These are phyloP conservation scores for Aspergillus sojae DNA, from an alignment of 2,329 filamentous ascomycete genomes.

Conservation along the genomic window DNA sequence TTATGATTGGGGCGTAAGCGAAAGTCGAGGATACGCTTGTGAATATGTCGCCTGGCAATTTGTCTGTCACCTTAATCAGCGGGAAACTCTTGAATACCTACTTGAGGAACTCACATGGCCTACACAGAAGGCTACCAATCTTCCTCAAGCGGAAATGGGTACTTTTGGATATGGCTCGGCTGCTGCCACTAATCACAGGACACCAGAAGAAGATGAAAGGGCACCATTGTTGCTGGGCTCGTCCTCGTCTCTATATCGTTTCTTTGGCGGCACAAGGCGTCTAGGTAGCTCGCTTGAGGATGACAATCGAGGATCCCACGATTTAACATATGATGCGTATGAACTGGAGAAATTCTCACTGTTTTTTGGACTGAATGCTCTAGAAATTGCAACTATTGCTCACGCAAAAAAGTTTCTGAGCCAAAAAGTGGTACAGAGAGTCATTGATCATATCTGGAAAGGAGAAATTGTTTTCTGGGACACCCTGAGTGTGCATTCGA, in stretches of 20 bases:
- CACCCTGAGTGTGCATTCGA: conserved; percentile 69
- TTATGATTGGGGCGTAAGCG: conserved; percentile 59
- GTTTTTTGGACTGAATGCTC: conserved; percentile 78
- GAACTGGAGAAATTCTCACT: conserved; percentile 65
- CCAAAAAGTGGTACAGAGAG: conserved; percentile 77
- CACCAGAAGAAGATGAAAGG: conserved; percentile 24
- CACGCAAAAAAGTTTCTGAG: conserved; percentile 83
- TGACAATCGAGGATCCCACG: conserved; percentile 47
- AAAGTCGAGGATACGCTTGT: conserved; percentile 60
- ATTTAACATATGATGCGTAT: conserved; percentile 50
- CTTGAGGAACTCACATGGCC: conserved; percentile 53
- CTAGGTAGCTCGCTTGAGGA: conserved; percentile 41
- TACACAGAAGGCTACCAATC: conserved; percentile 19
- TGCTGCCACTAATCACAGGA: conserved; percentile 4
- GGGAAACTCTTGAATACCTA: conserved; percentile 60
- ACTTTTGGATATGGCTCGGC: conserved; percentile 17
- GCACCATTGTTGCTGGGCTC: conserved; percentile 34
- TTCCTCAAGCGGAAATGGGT: conserved; percentile 26
- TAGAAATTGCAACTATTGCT: conserved; percentile 82
- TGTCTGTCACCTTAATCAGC: conserved; percentile 57
- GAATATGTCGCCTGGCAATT: conserved; percentile 67
- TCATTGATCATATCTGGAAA: conserved; percentile 82
- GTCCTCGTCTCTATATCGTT: conserved; percentile 25
- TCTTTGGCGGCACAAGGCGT: conserved; percentile 42
- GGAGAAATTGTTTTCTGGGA: conserved; percentile 90